A percentile compares a stretch with the other conserved stretches of the same genome.
Evolutionary conservation across 2,329 filamentous ascomycete species (phyloP).

Genomic region (Aspergillus bombycis): DNA sequence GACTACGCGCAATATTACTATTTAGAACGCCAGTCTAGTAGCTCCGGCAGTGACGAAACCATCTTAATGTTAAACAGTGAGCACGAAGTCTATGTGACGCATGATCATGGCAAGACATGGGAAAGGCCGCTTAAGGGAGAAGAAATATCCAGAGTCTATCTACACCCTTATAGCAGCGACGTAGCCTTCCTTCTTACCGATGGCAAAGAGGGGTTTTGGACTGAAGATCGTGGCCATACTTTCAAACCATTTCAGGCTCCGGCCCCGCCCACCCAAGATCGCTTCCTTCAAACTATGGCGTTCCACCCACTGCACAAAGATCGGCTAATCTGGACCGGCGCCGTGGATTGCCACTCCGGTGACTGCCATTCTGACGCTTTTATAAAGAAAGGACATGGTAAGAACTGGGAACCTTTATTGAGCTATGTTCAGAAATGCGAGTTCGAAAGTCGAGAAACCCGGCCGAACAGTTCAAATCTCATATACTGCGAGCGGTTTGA

Average conservation of each 20-base stretch:
- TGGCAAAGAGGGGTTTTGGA: conserved; percentile 72
- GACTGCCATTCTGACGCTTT: conserved; percentile 76
- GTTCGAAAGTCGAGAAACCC: conserved; percentile 72
- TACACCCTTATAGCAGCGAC: conserved; percentile 81
- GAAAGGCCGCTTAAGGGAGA: conserved; percentile 69
- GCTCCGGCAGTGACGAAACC: conserved; percentile 71
- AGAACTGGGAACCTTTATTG: conserved; percentile 74
- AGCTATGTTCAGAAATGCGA: conserved; percentile 80
- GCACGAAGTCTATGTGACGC: conserved; percentile 70
- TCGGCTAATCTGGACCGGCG: conserved; percentile 89
- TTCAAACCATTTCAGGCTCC: conserved; percentile 76
- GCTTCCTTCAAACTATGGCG: conserved; percentile 58
- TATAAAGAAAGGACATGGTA: conserved; percentile 75
- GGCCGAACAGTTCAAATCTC: conserved; percentile 64
- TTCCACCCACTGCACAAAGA: conserved; percentile 87
- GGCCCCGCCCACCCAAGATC: conserved; percentile 56
- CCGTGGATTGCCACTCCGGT: conserved; percentile 64
- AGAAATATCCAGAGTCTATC: conserved; percentile 70
- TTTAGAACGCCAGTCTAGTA: conserved; percentile 73
- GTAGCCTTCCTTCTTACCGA: conserved; percentile 82
- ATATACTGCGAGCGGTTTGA: conserved; percentile 66
- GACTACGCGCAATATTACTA: conserved; percentile 66
- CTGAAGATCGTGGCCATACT: conserved; percentile 73
- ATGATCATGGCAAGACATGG: conserved; percentile 91
- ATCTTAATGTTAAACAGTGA: conserved; percentile 63